Conservation (phyloP, 1,284 basidiomycete genomes). For the Farysia itapuensis region DNA sequence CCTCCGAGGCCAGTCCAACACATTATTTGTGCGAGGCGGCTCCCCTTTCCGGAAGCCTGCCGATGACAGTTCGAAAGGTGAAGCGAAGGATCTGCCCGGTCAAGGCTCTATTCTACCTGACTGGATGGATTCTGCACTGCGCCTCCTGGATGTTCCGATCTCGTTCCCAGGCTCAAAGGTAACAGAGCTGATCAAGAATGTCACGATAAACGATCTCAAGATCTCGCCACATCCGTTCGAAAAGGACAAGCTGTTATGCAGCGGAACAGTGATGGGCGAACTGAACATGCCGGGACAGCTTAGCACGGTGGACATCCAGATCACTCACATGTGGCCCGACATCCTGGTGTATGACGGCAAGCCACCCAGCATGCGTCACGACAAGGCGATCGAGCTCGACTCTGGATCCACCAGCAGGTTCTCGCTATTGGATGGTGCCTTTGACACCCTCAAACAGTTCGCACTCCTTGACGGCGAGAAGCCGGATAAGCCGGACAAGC, state of each 20-base stretch:
- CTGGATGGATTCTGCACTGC: conserved; percentile 47
- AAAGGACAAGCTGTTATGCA: conserved; percentile 49
- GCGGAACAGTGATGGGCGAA: conserved; percentile 49
- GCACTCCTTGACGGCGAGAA: conserved; percentile 10
- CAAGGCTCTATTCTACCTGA: conserved; percentile 40
- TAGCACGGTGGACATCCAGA: conserved; percentile 47
- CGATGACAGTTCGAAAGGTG: not conserved
- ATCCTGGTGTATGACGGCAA: conserved; percentile 51
- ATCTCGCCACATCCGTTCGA: conserved; percentile 53
- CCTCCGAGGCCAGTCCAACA: conserved; percentile 50
- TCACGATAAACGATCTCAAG: conserved; percentile 52
- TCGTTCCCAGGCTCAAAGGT: conserved; percentile 51
- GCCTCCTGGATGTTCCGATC: conserved; percentile 45
- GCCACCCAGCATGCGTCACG: conserved; percentile 44
- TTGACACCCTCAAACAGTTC: conserved; percentile 16
- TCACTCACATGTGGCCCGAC: conserved; percentile 53
- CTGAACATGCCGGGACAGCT: conserved; percentile 51
- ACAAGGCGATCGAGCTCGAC: conserved; percentile 5
- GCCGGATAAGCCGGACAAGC: conserved; percentile 2
- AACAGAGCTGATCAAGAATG: conserved; percentile 53
- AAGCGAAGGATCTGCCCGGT: conserved; percentile 29
- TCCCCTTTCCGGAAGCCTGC: conserved; percentile 32
- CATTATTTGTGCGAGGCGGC: conserved; percentile 50
- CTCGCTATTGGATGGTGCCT: conserved; percentile 11
- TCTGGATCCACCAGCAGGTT: conserved; percentile 2